Evolutionary conservation across 179 eudicot species (phyloP).

Genomic region (Carnegiea gigantea): DNA sequence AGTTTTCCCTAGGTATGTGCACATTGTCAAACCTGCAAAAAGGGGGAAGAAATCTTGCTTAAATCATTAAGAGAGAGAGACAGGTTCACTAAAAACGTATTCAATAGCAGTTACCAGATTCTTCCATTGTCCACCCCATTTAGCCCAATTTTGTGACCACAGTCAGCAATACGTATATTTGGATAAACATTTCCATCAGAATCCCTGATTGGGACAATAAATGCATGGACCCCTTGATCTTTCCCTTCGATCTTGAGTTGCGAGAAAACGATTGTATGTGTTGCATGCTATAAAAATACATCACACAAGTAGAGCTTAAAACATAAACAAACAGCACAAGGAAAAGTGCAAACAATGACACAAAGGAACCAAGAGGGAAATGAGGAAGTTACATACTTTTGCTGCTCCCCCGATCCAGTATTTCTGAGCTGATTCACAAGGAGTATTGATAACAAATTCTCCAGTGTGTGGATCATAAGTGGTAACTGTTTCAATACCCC

Average conservation of each 20-base stretch:
- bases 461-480: conserved; percentile 69
- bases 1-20: conserved; percentile 83
- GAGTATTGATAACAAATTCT: conserved; percentile 88
- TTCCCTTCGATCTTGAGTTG: conserved; percentile 77
- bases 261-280: conserved; percentile 90
- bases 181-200: conserved; percentile 71
- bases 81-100: background rate
- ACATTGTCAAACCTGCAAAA: conserved; percentile 82
- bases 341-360: background rate
- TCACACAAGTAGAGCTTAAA: conserved; percentile 2
- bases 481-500: conserved; percentile 90
- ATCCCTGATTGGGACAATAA: conserved; percentile 86
- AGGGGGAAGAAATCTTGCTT: background rate
- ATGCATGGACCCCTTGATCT: conserved; percentile 93
- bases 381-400: conserved; percentile 47
- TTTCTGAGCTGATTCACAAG: conserved; percentile 96
- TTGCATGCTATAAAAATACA: conserved; percentile 66
- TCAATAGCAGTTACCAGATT: conserved; percentile 52
- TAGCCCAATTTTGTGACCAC: conserved; percentile 96
- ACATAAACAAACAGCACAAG: conserved; percentile 12
- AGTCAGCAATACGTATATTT: conserved; percentile 85
- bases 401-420: conserved; percentile 99
- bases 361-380: background rate
- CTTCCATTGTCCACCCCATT: conserved; percentile 98
- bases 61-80: background rate